These are phyloP conservation scores for Speleostelium caveatum DNA, from an alignment of 78 protist genomes.

Conservation along the genomic window DNA sequence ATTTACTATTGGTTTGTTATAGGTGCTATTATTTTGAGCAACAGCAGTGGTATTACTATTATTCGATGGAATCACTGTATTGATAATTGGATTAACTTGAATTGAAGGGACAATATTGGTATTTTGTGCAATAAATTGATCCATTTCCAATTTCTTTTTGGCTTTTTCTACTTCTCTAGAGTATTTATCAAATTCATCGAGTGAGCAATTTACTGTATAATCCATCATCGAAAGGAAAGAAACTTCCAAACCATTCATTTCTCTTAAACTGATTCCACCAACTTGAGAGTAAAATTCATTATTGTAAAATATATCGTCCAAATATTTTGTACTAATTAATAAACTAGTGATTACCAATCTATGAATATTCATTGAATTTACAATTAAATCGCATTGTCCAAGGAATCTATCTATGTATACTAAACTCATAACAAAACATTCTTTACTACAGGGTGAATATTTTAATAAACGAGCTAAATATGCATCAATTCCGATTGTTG, in stretches of 20 bases:
- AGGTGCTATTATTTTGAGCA: background rate
- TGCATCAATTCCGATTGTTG: slow-evolving; percentile 74
- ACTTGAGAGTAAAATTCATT: slow-evolving; percentile 80
- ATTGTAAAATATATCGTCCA: slow-evolving; percentile 79
- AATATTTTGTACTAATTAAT: slow-evolving; percentile 61
- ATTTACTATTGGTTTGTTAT: slow-evolving; percentile 9
- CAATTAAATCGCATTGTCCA: slow-evolving; percentile 38
- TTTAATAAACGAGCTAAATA: slow-evolving; percentile 73
- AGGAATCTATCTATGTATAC: slow-evolving; percentile 79
- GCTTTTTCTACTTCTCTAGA: slow-evolving; percentile 59
- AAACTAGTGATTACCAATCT: slow-evolving; percentile 73
- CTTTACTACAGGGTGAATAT: slow-evolving; percentile 78
- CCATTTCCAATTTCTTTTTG: slow-evolving; percentile 21
- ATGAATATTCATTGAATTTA: slow-evolving; percentile 77
- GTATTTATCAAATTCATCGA: slow-evolving; percentile 75
- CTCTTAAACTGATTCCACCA: slow-evolving; percentile 67
- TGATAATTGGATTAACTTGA: background rate
- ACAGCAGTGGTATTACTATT: slow-evolving; percentile 17
- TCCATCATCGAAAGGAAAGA: slow-evolving; percentile 75
- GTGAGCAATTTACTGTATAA: slow-evolving; percentile 75
- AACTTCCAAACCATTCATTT: slow-evolving; percentile 72
- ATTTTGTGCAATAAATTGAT: background rate
- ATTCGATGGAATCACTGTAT: background rate
- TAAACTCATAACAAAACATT: slow-evolving; percentile 73
- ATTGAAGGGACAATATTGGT: background rate